A percentile compares a stretch with the other conserved stretches of the same genome.
These are phyloP conservation scores for Coemansia sp. DNA, from an alignment of 192 early-diverging fungal species.

Conservation along the genomic window DNA sequence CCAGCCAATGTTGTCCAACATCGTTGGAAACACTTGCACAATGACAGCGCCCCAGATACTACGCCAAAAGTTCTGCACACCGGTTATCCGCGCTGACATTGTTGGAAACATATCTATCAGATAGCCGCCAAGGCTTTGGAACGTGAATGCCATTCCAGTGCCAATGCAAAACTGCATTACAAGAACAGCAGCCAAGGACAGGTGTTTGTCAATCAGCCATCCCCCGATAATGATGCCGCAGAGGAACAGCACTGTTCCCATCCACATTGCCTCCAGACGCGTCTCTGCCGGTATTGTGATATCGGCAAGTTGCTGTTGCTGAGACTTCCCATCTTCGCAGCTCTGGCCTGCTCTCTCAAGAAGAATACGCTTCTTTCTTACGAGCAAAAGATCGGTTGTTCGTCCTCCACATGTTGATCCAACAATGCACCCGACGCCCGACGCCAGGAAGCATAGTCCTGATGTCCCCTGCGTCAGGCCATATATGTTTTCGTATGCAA, in stretches of 20 bases:
- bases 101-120: constrained; percentile 55
- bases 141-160: constrained; percentile 44
- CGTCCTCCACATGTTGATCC: constrained; percentile 51
- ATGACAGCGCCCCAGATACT: constrained; percentile 45
- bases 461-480: constrained; percentile 40
- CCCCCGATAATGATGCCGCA: constrained; percentile 25
- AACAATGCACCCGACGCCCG: constrained; percentile 49
- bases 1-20: constrained; percentile 49
- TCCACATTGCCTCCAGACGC: constrained; percentile 41
- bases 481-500: constrained; percentile 50
- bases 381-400: constrained; percentile 39
- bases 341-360: neutral
- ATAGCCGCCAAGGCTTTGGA: constrained; percentile 46
- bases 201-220: constrained; percentile 38
- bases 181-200: constrained; percentile 39
- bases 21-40: constrained; percentile 47
- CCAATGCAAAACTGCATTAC: constrained; percentile 45
- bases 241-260: constrained; percentile 37
- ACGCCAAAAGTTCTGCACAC: constrained; percentile 55
- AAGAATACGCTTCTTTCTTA: constrained; percentile 1
- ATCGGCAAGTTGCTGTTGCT: neutral
- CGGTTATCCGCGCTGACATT: constrained; percentile 45
- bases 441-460: constrained; percentile 55
- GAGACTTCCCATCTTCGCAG: neutral
- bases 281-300: constrained; percentile 31